Conservation (phyloP, 1,284 basidiomycete species). For the Irpex sp. region DNA sequence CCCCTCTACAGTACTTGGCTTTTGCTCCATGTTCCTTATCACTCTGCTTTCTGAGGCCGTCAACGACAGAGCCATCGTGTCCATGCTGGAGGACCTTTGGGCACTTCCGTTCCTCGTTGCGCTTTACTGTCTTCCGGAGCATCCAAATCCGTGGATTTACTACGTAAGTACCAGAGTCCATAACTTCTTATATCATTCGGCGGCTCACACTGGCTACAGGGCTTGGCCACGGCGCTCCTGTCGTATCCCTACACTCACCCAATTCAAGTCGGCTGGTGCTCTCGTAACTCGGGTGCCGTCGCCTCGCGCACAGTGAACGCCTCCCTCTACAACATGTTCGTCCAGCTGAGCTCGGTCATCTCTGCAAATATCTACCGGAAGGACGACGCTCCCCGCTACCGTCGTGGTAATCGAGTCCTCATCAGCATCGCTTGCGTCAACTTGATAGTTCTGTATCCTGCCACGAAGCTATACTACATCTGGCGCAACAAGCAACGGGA, state of each 20-base stretch:
- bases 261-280: conserved; percentile 50
- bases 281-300: conserved; percentile 51
- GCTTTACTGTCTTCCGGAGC: conserved; percentile 39
- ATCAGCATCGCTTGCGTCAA: conserved; percentile 46
- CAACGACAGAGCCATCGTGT: conserved; percentile 41
- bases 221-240: conserved; percentile 26
- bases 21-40: conserved; percentile 41
- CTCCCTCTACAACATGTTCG: conserved; percentile 56
- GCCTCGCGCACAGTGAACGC: conserved; percentile 53
- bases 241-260: conserved; percentile 35
- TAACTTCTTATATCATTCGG: not conserved
- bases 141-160: conserved; percentile 46
- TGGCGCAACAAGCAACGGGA: conserved; percentile 48
- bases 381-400: conserved; percentile 51
- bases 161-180: conserved; percentile 27
- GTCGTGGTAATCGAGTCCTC: conserved; percentile 43
- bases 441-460: conserved; percentile 45
- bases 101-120: conserved; percentile 48
- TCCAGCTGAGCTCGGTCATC: conserved; percentile 44
- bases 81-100: conserved; percentile 51
- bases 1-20: conserved; percentile 35
- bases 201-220: conserved; percentile 16
- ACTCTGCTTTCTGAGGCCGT: conserved; percentile 43
- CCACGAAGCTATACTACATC: conserved; percentile 46
- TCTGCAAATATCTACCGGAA: conserved; percentile 44